These are phyloP conservation scores for Trichopus zeylanicus DNA, from an alignment of 116 monocot species.

Conservation along the genomic window DNA sequence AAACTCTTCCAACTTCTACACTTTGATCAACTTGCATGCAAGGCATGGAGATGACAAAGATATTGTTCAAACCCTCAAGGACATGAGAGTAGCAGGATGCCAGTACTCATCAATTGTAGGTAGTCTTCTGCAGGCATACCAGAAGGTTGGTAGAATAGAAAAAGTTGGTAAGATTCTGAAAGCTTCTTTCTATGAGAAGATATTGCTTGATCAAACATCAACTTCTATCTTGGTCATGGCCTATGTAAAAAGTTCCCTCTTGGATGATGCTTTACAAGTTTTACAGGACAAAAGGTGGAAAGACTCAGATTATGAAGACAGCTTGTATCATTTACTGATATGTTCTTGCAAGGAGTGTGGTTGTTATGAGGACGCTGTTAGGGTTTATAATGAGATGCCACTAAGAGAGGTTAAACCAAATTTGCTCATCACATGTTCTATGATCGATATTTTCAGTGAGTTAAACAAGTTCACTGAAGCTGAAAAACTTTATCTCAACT, in stretches of 20 bases:
- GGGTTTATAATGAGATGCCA: conserved; percentile 56
- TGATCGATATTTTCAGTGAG: conserved; percentile 76
- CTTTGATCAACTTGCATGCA: conserved; percentile 80
- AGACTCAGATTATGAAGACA: conserved; percentile 69
- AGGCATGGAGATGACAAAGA: conserved; percentile 56
- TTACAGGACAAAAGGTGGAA: conserved; percentile 62
- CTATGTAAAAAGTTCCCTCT: conserved; percentile 51
- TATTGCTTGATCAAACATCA: conserved; percentile 65
- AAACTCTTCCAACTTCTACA: conserved; percentile 84
- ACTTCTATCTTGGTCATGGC: conserved; percentile 69
- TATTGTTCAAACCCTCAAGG: conserved; percentile 44
- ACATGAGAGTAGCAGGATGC: conserved; percentile 58
- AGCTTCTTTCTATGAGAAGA: conserved; percentile 55
- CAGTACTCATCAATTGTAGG: conserved; percentile 56
- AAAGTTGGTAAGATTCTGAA: conserved; percentile 38
- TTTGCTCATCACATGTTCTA: conserved; percentile 68
- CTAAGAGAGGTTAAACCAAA: conserved; percentile 36
- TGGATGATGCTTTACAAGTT: conserved; percentile 59
- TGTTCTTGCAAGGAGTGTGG: conserved; percentile 89
- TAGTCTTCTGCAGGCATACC: conserved; percentile 77
- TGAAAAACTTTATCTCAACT: conserved; percentile 52
- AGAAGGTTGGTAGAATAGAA: conserved; percentile 43
- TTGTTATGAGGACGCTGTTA: conserved; percentile 48
- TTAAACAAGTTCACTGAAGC: conserved; percentile 55
- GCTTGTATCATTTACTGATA: conserved; percentile 80